Evolutionary conservation across 2,329 filamentous ascomycete genomes (phyloP), one percentile per base, ranked within the genome.

Genomic region (Epichloe uncinata): DNA sequence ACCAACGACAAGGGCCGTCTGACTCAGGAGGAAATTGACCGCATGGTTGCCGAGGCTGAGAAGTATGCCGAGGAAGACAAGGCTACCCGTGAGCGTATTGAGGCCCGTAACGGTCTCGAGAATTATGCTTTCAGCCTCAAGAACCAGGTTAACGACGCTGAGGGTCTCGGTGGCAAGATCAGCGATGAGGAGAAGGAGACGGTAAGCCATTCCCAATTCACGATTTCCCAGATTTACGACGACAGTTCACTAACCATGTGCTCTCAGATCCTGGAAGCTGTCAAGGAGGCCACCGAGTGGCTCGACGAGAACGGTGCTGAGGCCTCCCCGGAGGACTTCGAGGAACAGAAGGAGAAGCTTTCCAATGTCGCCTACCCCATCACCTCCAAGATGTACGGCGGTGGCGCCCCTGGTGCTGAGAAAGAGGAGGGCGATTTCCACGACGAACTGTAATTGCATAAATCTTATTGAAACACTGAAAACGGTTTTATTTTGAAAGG

Each of bases 291-390:
- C 56, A 84, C 84, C 61, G 90, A 96, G 69, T 98, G 93, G 93
- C 84, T 98, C 53, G 90, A 96, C 61, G 88, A 95, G 80, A 94
- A 96, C 73, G 87, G 81, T 58, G 81, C 84, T 58, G 84, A 85
- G 48, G 93, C 93, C 56, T 81, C 77, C 77, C 59, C 88, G 53
- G 91, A 96, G 75, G 93, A 97, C 76, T 96, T 97, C 62, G 90
- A 96, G 72, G 93, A 98, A 81, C 91, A 97, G 78, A 95, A 94
- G 79, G 91, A 98, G 85, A 96, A 96, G 81, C 81, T 98, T 60
- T 94, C 87, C 62, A 85, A 86, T 69, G 87, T 96, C 57, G 93
- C 93, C 49, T 96, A 97, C 76, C 93, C 93, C 60, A 98, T 98
- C 74, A 98, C 93, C 62, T 95, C 87, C 76, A 98, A 98, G 82